phyloP scores from a whole-genome alignment of 352 stramenopile species.

The Globisporangium emineosum region DNA sequence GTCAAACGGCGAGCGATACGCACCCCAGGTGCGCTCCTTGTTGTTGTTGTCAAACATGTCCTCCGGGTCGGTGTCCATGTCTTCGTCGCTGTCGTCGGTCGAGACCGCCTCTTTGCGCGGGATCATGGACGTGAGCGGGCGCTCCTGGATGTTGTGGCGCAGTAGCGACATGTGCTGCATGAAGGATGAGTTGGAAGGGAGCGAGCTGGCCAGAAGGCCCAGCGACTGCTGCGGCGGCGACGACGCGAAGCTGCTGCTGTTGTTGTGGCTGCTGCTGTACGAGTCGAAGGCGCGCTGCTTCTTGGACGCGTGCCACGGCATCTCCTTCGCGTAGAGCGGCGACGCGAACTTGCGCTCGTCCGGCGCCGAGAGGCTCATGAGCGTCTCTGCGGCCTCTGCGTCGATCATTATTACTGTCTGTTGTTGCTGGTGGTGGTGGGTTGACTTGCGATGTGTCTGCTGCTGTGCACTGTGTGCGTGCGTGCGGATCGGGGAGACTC shows the following conservation, averaged over 20 bases:
- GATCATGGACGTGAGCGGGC: conserved; percentile 72
- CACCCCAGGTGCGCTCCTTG: conserved; percentile 33
- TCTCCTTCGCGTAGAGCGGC: conserved; percentile 53
- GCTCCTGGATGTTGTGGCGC: conserved; percentile 56
- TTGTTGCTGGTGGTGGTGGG: background rate
- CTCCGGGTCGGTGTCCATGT: conserved; percentile 60
- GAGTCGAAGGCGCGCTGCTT: conserved; percentile 21
- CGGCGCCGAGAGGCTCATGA: conserved; percentile 77
- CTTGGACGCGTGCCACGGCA: conserved; percentile 44
- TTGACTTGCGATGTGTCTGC: conserved; percentile 1
- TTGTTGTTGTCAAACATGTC: conserved; percentile 43
- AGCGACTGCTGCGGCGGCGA: conserved; percentile 23
- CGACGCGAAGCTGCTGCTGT: conserved; percentile 21
- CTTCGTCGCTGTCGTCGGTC: conserved; percentile 35
- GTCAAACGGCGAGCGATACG: conserved; percentile 62
- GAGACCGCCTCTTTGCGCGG: conserved; percentile 28
- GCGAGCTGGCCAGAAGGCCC: conserved; percentile 36
- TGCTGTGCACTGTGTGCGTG: too few relatives aligned
- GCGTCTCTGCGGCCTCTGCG: conserved; percentile 68
- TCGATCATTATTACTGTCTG: conserved; percentile 49
- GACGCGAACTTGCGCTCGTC: conserved; percentile 64
- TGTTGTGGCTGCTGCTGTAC: conserved; percentile 11
- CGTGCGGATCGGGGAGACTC: conserved; percentile 2
- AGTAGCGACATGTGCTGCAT: conserved; percentile 38
- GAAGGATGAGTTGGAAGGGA: conserved; percentile 53